Evolutionary conservation across 2,329 filamentous ascomycete genomes (phyloP).

Genomic region (Cryphonectria carpinicola): DNA sequence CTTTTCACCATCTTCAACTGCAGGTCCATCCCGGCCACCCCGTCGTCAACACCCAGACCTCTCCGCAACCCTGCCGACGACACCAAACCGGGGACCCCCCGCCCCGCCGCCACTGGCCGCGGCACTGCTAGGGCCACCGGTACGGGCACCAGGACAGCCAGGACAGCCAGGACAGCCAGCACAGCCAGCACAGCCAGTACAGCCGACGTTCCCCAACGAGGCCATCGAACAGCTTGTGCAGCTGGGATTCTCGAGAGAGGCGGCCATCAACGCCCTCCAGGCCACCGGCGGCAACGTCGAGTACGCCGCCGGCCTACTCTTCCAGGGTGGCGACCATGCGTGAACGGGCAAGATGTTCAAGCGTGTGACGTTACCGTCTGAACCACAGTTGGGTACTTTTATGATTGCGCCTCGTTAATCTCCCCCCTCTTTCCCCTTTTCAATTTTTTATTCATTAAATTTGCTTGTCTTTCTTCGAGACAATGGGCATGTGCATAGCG

Average conservation of each 20-base stretch:
- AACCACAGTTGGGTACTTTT: constrained; percentile 17
- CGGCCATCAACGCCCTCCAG: constrained; percentile 79
- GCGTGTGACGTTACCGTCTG: constrained; percentile 32
- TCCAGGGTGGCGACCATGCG: constrained; percentile 46
- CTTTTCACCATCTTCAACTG: constrained; percentile 14
- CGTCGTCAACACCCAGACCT: constrained; percentile 32
- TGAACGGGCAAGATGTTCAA: constrained; percentile 9
- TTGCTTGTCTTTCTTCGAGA: background rate
- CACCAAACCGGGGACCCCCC: too few species aligned
- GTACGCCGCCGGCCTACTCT: constrained; percentile 81
- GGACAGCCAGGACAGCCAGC: constrained; percentile 26
- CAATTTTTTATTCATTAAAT: background rate
- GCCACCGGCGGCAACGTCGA: constrained; percentile 87
- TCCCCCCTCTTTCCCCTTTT: background rate
- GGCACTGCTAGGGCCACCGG: constrained; percentile 26
- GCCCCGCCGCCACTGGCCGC: background rate
- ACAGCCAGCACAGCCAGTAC: constrained; percentile 26
- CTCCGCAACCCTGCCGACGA: background rate
- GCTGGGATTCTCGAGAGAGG: constrained; percentile 75
- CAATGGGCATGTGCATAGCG: constrained; percentile 26
- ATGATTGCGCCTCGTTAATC: constrained; percentile 1
- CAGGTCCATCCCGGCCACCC: constrained; percentile 31
- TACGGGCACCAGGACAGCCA: constrained; percentile 35
- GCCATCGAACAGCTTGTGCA: constrained; percentile 76
- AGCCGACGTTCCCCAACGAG: constrained; percentile 57